Base-by-base conservation (phyloP, 2,329 filamentous ascomycete species). In the Graphiopsis chlorocephala region DNA sequence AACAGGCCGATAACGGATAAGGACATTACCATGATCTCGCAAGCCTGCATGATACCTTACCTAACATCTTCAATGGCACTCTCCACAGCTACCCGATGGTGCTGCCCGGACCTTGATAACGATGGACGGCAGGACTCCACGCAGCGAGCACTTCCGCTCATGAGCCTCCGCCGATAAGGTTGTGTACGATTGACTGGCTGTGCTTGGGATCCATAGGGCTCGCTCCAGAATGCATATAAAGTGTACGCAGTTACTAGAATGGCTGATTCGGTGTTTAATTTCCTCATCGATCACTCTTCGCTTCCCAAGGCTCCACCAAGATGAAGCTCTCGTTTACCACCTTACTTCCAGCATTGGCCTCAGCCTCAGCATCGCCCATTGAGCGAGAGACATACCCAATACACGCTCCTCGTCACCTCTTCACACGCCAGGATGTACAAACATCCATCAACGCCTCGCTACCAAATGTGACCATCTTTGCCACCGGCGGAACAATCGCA, bases 401-500 rank as follows among this genome's bases (percentile, higher is more conserved):
- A 23, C 17, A 50, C 23, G 20, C 26, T 2, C 42, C 42, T 50
- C 28, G n/a, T 3, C 58, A 50, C 11, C 58, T 50, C 20, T 50
- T 61, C 53, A 42, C 45, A 5, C 55, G 57, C 5, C 48, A 53
- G 48, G 67, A 70, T 48, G 47, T 69, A 3, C 52, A 64, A 5
- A 66, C 68, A 12, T 62, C 67, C 31, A 70, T 78, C 64, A 82
- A 83, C 64, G 75, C 76, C n/a, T 79, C 76, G 35, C 78, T 85
- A 0, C 84, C 83, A 11, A 86, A 85, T 69, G 76, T 87, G 60
- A 86, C 83, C 65, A 84, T 86, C 66, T 85, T 84, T 68, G 82
- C 81, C 6, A 85, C 82, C 6, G 85, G 85, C 17, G 86, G 85
- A 38, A 88, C 85, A 11, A 88, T 88, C 56, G 85, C 85, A 15